Percentiles rank a stretch among this genome's conserved stretches.
Conservation (phyloP, 495 filamentous ascomycete species). For the Penicillium mononematosum region DNA sequence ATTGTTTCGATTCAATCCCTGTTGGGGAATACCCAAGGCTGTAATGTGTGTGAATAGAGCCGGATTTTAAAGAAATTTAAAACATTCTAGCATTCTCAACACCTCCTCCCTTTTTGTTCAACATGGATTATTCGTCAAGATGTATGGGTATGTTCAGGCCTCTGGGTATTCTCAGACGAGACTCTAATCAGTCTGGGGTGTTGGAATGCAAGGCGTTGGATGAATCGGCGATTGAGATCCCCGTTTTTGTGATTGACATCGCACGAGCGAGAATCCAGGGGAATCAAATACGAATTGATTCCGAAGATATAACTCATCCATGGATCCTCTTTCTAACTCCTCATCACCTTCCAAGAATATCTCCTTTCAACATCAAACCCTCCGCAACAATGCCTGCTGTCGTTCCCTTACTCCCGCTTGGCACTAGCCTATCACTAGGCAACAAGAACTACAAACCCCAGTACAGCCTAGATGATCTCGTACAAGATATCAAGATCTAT, state of each 20-base stretch:
- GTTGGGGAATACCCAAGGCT: background rate
- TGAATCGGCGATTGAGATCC: conserved; percentile 14
- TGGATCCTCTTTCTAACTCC: background rate
- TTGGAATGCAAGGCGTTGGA: conserved; percentile 10
- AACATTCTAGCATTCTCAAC: background rate
- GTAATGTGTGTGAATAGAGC: background rate
- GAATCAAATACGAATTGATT: conserved; percentile 6
- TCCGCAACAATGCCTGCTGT: conserved; percentile 20
- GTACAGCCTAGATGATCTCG: conserved; percentile 30
- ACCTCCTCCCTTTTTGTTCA: background rate
- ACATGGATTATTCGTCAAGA: background rate
- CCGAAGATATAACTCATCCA: background rate
- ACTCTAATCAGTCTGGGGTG: conserved; percentile 3
- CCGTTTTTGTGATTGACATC: conserved; percentile 1
- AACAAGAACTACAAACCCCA: conserved; percentile 24
- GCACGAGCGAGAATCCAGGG: conserved; percentile 4
- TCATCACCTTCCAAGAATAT: background rate
- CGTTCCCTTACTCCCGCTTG: conserved; percentile 17
- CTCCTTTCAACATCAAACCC: background rate
- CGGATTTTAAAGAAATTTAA: too few species aligned
- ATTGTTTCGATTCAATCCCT: too few species aligned
- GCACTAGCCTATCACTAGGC: conserved; percentile 15
- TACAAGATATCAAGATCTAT: conserved; percentile 33
- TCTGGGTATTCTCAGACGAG: background rate
- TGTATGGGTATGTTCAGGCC: background rate